These are phyloP conservation scores for Fulvia fulva DNA, from an alignment of 2,329 filamentous ascomycete genomes.

Conservation along the genomic window DNA sequence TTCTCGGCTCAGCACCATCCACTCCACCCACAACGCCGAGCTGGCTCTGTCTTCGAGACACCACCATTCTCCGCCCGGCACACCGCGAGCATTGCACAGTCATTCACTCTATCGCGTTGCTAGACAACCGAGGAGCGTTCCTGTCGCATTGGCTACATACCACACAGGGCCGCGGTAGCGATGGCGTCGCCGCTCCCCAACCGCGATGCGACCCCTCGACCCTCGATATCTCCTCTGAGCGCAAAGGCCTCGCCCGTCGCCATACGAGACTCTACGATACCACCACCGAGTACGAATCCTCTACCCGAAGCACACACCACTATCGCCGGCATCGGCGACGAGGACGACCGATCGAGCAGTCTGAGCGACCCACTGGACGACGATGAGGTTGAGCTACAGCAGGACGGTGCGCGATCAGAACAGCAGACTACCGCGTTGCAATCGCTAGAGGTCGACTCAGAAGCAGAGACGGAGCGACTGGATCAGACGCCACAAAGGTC, in stretches of 20 bases:
- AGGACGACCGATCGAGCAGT: constrained; percentile 68
- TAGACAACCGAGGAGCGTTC: constrained; percentile 1
- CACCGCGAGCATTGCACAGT: neutral
- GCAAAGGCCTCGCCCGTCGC: constrained; percentile 29
- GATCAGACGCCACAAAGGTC: constrained; percentile 58
- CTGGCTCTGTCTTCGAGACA: neutral
- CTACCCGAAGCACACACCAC: neutral
- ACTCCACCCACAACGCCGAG: neutral
- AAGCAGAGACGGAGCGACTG: constrained; percentile 90
- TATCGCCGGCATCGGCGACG: constrained; percentile 22
- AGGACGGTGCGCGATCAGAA: constrained; percentile 7
- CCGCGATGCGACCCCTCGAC: constrained; percentile 19
- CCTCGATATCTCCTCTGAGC: constrained; percentile 35
- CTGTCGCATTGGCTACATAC: neutral
- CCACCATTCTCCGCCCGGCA: neutral
- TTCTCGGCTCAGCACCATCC: neutral
- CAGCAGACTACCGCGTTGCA: constrained; percentile 22
- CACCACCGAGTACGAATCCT: neutral
- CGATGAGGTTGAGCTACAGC: constrained; percentile 38
- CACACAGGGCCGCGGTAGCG: neutral
- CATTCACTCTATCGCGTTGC: neutral
- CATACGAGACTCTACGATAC: constrained; percentile 13
- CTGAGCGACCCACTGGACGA: constrained; percentile 77
- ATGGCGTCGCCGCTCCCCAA: constrained; percentile 18
- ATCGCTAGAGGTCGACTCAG: constrained; percentile 59